A percentile compares a stretch with the other conserved stretches of the same genome.
Evolutionary conservation across 768 basidiomycete genomes (phyloP).

Genomic region (Psilocybe cyanescens): DNA sequence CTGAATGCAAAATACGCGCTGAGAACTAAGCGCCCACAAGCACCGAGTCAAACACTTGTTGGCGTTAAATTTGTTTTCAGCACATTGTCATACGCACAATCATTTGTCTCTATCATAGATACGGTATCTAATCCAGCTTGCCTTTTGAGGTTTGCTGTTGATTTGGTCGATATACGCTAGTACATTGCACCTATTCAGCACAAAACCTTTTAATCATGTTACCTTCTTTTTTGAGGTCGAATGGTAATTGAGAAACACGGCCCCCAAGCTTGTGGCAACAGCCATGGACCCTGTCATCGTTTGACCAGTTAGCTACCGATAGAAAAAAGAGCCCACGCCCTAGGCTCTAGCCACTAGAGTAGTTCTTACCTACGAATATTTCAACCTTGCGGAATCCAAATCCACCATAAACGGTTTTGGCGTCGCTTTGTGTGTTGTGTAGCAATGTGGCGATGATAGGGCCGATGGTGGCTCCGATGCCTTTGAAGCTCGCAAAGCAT

Average conservation of each 20-base stretch:
- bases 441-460: slow-evolving; percentile 13
- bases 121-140: too few relatives aligned
- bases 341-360: too few relatives aligned
- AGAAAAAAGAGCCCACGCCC: background rate
- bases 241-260: background rate
- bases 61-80: too few relatives aligned
- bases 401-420: slow-evolving; percentile 10
- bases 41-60: too few relatives aligned
- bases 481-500: slow-evolving; percentile 12
- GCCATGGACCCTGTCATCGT: background rate
- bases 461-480: slow-evolving; percentile 11
- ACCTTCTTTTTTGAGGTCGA: background rate
- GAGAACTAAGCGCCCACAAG: too few relatives aligned
- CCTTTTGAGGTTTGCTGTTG: too few relatives aligned
- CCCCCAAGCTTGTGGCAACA: background rate
- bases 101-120: too few relatives aligned
- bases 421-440: slow-evolving; percentile 1
- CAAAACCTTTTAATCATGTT: background rate
- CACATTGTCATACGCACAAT: too few relatives aligned
- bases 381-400: slow-evolving; percentile 15
- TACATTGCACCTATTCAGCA: too few relatives aligned
- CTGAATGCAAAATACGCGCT: too few relatives aligned
- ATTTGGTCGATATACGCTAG: too few relatives aligned
- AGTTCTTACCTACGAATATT: slow-evolving; percentile 12
- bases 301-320: background rate